Percentiles rank a stretch among this genome's conserved stretches.
Conservation (phyloP, 306 rosid genomes). For the Pterocarpus santalinus region DNA sequence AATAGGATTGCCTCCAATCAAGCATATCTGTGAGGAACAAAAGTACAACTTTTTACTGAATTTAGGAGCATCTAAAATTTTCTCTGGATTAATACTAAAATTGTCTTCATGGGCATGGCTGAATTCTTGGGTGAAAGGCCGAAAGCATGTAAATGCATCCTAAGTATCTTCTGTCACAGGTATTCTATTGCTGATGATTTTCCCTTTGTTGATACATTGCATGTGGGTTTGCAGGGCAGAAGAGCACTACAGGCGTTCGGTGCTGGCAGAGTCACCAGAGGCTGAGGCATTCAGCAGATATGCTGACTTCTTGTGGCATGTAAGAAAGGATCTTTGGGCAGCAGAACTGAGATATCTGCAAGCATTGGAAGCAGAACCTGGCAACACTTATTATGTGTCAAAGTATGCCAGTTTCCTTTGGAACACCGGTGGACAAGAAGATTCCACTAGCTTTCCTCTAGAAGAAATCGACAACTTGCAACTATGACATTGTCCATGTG, state of each 20-base stretch:
- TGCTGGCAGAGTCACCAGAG: slow-evolving; percentile 59
- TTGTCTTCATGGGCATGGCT: not conserved
- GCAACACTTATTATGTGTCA: slow-evolving; percentile 58
- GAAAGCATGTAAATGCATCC: slow-evolving; percentile 23
- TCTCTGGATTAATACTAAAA: not conserved
- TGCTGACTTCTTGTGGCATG: slow-evolving; percentile 75
- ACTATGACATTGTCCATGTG: slow-evolving; percentile 32
- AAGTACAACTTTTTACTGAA: not conserved
- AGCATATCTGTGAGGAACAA: too few species aligned
- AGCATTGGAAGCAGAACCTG: slow-evolving; percentile 72
- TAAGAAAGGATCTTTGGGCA: slow-evolving; percentile 67
- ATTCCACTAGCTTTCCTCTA: slow-evolving; percentile 59
- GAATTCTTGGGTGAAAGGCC: not conserved
- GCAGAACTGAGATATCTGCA: slow-evolving; percentile 75
- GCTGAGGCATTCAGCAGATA: slow-evolving; percentile 68
- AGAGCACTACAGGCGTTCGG: slow-evolving; percentile 67
- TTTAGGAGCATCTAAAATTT: not conserved
- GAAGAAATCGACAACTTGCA: slow-evolving; percentile 46
- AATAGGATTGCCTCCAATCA: too few species aligned
- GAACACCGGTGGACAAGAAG: slow-evolving; percentile 72
- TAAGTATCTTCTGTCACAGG: slow-evolving; percentile 13
- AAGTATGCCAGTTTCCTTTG: slow-evolving; percentile 79
- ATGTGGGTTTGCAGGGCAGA: slow-evolving; percentile 73
- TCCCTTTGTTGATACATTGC: not conserved
- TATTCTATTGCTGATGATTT: slow-evolving; percentile 4